Evolutionary conservation across 371 early-diverging fungal genomes (phyloP), one percentile per base, ranked within the genome.

Genomic region (Dinochytrium kinnereticum): DNA sequence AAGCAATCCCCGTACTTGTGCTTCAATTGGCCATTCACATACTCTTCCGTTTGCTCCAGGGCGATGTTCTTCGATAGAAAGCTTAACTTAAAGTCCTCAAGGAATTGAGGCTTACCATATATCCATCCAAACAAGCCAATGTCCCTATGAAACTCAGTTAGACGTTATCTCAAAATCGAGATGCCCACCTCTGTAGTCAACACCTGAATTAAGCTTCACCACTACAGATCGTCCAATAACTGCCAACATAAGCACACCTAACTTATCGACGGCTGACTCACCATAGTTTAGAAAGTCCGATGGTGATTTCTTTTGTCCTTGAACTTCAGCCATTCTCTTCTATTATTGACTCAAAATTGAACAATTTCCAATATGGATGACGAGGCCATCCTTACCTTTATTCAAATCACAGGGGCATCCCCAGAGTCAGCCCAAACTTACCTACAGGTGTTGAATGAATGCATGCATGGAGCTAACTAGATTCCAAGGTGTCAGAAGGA

Each of bases 71-170:
- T 31, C 0, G 36, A 21, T n/a, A 51, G 7, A 44, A 13, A 44
- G 7, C 13, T 44, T 7, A 44, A 19, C 13, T 44, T 44, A 19
- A 44, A 19, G 19, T 38, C 3, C 68, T 70, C 36, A 28, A 10
- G 28, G 51, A 66, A 31, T 37, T 26, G 34, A 15, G 44, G 13
- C 59, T 33, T 68, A 82, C 82, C 85, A 98, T 98, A 78, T 96
- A 97, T n/a, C 97, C 97, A 82, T 98, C 98, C 74, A 98, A 80
- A 81, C 97, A 98, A n/a, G 96, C 93, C 65, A 98, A 85, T 17
- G 91, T 89, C 17, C 95, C 96, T 93, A 82, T 13, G 39, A 28
- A 40, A 5, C n/a, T n/a, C n/a, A 5, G 38, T 36, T 65, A 38
- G 70, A 24, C 31, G 19, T 39, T 19, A 28, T 38, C 70, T 31